A percentile compares a stretch with the other conserved stretches of the same genome.
These are phyloP conservation scores for Nakazawaea ambrosiae DNA, from an alignment of 805 yeast species.

Conservation along the genomic window DNA sequence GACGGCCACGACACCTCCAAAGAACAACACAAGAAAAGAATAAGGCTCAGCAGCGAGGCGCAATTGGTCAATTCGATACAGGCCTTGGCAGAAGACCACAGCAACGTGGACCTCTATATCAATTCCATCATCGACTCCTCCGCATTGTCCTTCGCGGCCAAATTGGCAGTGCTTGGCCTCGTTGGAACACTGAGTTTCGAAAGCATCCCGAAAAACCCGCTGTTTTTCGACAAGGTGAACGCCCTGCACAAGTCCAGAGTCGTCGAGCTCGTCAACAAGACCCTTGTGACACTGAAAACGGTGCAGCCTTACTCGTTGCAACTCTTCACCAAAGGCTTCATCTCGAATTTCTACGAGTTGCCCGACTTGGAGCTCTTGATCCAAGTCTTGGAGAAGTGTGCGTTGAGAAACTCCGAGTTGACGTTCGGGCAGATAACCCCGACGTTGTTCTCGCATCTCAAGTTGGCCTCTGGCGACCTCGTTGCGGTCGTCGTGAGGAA, in stretches of 20 bases:
- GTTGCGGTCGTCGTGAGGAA: slow-evolving; percentile 12
- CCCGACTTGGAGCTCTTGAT: slow-evolving; percentile 31
- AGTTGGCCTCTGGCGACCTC: not conserved
- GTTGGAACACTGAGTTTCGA: slow-evolving; percentile 2
- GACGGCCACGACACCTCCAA: slow-evolving; percentile 12
- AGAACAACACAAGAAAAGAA: slow-evolving; percentile 8
- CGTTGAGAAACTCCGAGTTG: slow-evolving; percentile 71
- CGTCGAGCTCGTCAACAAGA: slow-evolving; percentile 26
- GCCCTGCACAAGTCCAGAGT: slow-evolving; percentile 12
- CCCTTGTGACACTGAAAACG: slow-evolving; percentile 37
- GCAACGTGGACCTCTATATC: not conserved
- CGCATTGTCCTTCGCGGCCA: not conserved
- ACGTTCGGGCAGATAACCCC: slow-evolving; percentile 53
- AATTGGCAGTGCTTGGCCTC: slow-evolving; percentile 4
- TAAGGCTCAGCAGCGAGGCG: slow-evolving; percentile 2
- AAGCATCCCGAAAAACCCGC: slow-evolving; percentile 10
- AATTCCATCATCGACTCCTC: not conserved
- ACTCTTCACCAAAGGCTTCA: slow-evolving; percentile 16
- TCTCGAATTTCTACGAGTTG: not conserved
- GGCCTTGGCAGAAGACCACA: not conserved
- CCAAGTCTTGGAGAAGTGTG: slow-evolving; percentile 66
- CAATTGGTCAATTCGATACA: slow-evolving; percentile 1
- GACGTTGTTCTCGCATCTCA: slow-evolving; percentile 30
- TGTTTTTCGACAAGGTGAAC: slow-evolving; percentile 7
- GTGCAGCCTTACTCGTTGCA: slow-evolving; percentile 30